These are phyloP conservation scores for Chalciporus piperatoides DNA, from an alignment of 1,284 basidiomycete genomes.

Conservation along the genomic window DNA sequence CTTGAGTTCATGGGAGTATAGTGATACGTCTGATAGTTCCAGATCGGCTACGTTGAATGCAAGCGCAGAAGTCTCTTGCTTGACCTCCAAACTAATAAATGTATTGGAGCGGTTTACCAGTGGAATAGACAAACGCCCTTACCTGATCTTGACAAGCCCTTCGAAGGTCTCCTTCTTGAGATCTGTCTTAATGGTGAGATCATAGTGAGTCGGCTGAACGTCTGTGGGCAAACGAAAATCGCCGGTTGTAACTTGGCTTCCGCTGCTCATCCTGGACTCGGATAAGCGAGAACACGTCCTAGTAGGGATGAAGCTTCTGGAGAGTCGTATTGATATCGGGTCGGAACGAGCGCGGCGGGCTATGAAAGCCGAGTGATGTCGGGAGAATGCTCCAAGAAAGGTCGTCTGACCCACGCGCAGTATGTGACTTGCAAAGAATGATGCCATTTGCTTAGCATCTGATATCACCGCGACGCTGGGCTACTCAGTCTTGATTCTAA, in stretches of 20 bases:
- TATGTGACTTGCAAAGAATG: conserved; percentile 7
- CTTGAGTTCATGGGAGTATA: conserved; percentile 60
- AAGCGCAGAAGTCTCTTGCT: conserved; percentile 62
- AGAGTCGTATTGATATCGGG: conserved; percentile 1
- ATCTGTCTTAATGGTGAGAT: conserved; percentile 81
- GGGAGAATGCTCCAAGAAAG: not conserved
- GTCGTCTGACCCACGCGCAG: conserved; percentile 6
- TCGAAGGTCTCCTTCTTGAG: conserved; percentile 71
- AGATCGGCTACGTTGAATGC: conserved; percentile 74
- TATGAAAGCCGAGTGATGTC: not conserved
- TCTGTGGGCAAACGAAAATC: conserved; percentile 74
- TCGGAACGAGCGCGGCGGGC: not conserved
- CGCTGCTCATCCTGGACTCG: conserved; percentile 19
- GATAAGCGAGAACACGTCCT: conserved; percentile 13
- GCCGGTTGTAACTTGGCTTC: conserved; percentile 21
- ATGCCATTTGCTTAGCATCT: conserved; percentile 12
- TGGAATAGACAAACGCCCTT: conserved; percentile 21
- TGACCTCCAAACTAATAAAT: conserved; percentile 62
- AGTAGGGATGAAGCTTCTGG: conserved; percentile 4
- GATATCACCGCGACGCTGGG: not conserved
- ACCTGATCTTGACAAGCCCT: conserved; percentile 77
- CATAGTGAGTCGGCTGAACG: conserved; percentile 80
- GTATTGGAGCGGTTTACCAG: conserved; percentile 8
- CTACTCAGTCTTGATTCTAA: not conserved
- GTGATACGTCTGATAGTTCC: conserved; percentile 61